Percentiles rank a stretch among this genome's conserved stretches.
These are phyloP conservation scores for Sphagnum fallax DNA, from an alignment of 228 moss, liverwort and hornwort genomes.

Conservation along the genomic window DNA sequence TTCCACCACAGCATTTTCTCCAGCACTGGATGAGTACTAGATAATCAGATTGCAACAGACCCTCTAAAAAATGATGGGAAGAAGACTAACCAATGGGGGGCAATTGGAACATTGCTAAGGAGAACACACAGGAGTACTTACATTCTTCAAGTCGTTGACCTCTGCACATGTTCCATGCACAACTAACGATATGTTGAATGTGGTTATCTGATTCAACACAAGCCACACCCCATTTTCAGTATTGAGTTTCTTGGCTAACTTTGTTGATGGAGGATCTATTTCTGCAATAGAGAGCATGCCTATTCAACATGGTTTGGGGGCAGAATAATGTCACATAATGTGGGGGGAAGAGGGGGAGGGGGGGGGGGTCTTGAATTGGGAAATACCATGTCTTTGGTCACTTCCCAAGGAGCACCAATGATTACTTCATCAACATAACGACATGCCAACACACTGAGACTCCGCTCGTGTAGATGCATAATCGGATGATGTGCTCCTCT, in stretches of 20 bases:
- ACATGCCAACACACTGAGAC: constrained; percentile 91
- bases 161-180: constrained; percentile 80
- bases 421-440: constrained; percentile 93
- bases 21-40: too few relatives aligned
- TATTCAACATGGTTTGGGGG: too few relatives aligned
- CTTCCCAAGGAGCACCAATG: constrained; percentile 98
- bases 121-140: constrained; percentile 15
- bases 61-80: background rate
- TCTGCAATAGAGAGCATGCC: too few relatives aligned
- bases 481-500: constrained; percentile 94
- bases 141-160: constrained; percentile 60
- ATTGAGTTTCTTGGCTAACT: too few relatives aligned
- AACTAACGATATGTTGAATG: constrained; percentile 87
- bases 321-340: background rate
- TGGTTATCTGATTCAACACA: constrained; percentile 59
- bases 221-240: too few relatives aligned
- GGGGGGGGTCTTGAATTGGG: background rate
- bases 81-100: too few relatives aligned
- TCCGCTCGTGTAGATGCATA: constrained; percentile 95
- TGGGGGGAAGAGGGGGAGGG: background rate
- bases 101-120: too few relatives aligned
- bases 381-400: constrained; percentile 93
- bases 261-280: too few relatives aligned
- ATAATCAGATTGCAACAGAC: too few relatives aligned
- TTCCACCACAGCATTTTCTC: background rate